These are phyloP conservation scores for Arctium lappa DNA, from an alignment of 129 eudicot species.

Conservation along the genomic window DNA sequence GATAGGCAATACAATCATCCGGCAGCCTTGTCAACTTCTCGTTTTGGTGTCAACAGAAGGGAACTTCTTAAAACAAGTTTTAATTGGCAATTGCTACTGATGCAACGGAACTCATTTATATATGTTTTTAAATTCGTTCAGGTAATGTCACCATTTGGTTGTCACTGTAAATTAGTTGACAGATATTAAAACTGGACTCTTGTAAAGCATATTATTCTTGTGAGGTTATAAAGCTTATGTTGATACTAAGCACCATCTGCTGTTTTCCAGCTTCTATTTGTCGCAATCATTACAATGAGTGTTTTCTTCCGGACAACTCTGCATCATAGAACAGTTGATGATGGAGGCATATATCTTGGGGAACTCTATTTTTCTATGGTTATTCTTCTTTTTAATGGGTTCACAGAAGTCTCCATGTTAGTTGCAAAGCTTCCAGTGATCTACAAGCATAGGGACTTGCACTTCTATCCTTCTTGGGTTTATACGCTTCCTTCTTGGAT, in stretches of 20 bases:
- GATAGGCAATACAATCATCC: slow-evolving; percentile 81
- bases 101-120: slow-evolving; percentile 89
- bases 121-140: slow-evolving; percentile 89
- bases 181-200: neutral
- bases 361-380: slow-evolving; percentile 92
- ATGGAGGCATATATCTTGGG: slow-evolving; percentile 87
- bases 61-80: slow-evolving; percentile 81
- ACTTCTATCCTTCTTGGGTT: slow-evolving; percentile 92
- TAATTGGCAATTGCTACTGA: slow-evolving; percentile 80
- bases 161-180: neutral
- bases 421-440: slow-evolving; percentile 89
- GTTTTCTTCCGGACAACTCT: slow-evolving; percentile 84
- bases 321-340: slow-evolving; percentile 82
- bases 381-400: slow-evolving; percentile 93
- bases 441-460: slow-evolving; percentile 96
- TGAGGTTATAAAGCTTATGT: slow-evolving; percentile 4
- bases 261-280: slow-evolving; percentile 77
- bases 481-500: slow-evolving; percentile 95
- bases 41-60: slow-evolving; percentile 63
- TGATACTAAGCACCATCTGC: slow-evolving; percentile 16
- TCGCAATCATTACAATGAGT: slow-evolving; percentile 89
- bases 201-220: neutral
- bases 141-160: slow-evolving; percentile 41
- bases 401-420: slow-evolving; percentile 95
- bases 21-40: slow-evolving; percentile 85